Evolutionary conservation across 148 eudicot species (phyloP).

Genomic region (Salicornia ramosissima): DNA sequence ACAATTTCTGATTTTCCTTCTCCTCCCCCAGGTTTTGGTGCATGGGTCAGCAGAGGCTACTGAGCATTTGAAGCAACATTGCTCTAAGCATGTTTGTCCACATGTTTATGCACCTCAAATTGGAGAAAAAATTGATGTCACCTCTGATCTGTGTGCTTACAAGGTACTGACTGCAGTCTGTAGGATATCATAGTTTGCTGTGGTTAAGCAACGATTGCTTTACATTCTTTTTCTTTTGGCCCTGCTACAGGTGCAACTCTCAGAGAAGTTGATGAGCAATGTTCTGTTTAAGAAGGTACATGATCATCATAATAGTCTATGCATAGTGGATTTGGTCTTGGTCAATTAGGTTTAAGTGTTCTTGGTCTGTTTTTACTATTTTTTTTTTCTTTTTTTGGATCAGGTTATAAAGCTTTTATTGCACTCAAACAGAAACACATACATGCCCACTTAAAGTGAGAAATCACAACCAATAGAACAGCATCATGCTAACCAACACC

Average conservation of each 20-base stretch:
- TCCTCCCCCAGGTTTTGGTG: constrained; percentile 72
- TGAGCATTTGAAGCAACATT: constrained; percentile 94
- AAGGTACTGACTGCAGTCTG: constrained; percentile 48
- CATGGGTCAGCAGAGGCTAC: constrained; percentile 99
- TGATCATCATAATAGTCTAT: neutral
- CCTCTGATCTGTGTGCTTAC: constrained; percentile 98
- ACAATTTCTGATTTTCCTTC: neutral
- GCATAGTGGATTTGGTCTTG: neutral
- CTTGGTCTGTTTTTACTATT: neutral
- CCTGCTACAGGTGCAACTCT: constrained; percentile 72
- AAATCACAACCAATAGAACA: too few species aligned
- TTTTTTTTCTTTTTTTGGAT: too few species aligned
- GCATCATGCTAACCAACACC: too few species aligned
- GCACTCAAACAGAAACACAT: too few species aligned
- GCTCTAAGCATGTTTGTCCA: constrained; percentile 81
- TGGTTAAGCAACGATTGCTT: neutral
- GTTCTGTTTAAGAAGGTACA: constrained; percentile 87
- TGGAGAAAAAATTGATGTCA: constrained; percentile 94
- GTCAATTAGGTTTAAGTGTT: too few species aligned
- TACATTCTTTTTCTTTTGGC: constrained; percentile 5
- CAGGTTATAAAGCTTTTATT: too few species aligned
- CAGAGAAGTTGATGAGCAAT: constrained; percentile 96
- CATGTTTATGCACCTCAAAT: constrained; percentile 97
- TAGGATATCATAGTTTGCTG: neutral
- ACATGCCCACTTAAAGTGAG: too few species aligned